These are phyloP conservation scores for Lentinus tigrinus DNA, from an alignment of 768 basidiomycete genomes.

Conservation along the genomic window DNA sequence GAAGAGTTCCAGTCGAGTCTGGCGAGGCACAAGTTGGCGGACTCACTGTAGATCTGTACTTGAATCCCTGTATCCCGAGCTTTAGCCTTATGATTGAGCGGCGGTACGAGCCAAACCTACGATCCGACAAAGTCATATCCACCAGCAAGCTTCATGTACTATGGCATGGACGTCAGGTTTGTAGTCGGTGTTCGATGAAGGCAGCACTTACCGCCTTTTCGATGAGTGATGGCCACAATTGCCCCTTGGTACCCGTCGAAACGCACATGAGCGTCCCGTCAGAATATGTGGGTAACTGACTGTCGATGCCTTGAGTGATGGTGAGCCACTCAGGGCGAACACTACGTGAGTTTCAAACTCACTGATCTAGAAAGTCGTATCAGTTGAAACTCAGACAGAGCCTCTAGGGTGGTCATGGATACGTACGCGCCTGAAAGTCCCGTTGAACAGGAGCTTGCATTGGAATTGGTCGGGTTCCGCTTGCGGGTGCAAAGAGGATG, in stretches of 20 bases:
- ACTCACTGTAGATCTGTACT: slow-evolving; percentile 77
- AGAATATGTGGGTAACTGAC: slow-evolving; percentile 61
- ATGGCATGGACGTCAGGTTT: not conserved
- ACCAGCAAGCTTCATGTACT: slow-evolving; percentile 91
- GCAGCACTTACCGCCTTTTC: slow-evolving; percentile 73
- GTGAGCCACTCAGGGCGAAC: slow-evolving; percentile 2
- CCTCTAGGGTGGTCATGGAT: slow-evolving; percentile 11
- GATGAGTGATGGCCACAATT: slow-evolving; percentile 74
- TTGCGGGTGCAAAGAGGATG: slow-evolving; percentile 23
- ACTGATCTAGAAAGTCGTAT: slow-evolving; percentile 48
- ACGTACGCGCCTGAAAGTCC: slow-evolving; percentile 43
- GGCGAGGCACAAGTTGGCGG: not conserved
- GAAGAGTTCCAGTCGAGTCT: too few species aligned
- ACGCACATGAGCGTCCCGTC: slow-evolving; percentile 62
- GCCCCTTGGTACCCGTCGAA: slow-evolving; percentile 27
- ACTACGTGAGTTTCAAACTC: too few species aligned
- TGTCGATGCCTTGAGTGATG: slow-evolving; percentile 59
- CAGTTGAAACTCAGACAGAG: slow-evolving; percentile 28
- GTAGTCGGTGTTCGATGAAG: not conserved
- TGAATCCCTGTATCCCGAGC: slow-evolving; percentile 76
- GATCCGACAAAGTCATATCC: slow-evolving; percentile 90
- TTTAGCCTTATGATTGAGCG: not conserved
- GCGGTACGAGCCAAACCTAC: slow-evolving; percentile 44
- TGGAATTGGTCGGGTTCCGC: slow-evolving; percentile 30
- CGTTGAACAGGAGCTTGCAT: slow-evolving; percentile 43